phyloP scores from a whole-genome alignment of 2,329 filamentous ascomycete genomes.

The Polytolypa hystricis region DNA sequence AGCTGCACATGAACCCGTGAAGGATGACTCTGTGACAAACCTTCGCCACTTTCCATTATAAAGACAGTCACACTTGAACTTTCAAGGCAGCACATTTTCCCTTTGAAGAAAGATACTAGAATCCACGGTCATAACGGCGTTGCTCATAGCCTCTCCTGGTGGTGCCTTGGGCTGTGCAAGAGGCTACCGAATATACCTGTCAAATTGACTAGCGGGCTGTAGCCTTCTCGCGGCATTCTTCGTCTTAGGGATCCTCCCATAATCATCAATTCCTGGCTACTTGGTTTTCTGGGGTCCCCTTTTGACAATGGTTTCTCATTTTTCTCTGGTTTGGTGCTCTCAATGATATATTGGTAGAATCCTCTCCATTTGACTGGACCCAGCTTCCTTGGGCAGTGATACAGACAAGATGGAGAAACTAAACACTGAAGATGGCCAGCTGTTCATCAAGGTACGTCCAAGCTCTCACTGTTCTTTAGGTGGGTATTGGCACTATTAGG shows the following conservation, averaged over 20 bases:
- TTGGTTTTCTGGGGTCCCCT: conserved; percentile 1
- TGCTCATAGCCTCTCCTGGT: not conserved
- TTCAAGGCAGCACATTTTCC: not conserved
- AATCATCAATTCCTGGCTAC: not conserved
- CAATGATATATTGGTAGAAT: not conserved
- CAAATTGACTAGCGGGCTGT: not conserved
- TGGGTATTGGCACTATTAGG: no score
- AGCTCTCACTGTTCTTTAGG: conserved; percentile 6
- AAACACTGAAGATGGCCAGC: conserved; percentile 40
- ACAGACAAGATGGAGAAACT: conserved; percentile 36
- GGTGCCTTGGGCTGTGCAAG: no score
- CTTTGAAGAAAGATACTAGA: not conserved
- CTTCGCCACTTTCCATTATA: conserved; percentile 5
- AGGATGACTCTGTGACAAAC: conserved; percentile 2
- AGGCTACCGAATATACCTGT: conserved; percentile 1
- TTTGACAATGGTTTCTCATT: conserved; percentile 5
- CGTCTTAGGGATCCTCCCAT: not conserved
- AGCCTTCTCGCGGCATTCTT: not conserved
- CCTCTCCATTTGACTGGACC: conserved; percentile 15
- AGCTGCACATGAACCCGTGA: conserved; percentile 5
- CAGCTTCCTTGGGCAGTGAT: conserved; percentile 18
- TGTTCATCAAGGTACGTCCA: conserved; percentile 35
- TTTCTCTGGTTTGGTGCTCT: conserved; percentile 1
- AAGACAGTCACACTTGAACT: not conserved
- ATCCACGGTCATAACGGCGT: not conserved